Evolutionary conservation across 768 basidiomycete species (phyloP).

Genomic region (Termitomyces sp.): DNA sequence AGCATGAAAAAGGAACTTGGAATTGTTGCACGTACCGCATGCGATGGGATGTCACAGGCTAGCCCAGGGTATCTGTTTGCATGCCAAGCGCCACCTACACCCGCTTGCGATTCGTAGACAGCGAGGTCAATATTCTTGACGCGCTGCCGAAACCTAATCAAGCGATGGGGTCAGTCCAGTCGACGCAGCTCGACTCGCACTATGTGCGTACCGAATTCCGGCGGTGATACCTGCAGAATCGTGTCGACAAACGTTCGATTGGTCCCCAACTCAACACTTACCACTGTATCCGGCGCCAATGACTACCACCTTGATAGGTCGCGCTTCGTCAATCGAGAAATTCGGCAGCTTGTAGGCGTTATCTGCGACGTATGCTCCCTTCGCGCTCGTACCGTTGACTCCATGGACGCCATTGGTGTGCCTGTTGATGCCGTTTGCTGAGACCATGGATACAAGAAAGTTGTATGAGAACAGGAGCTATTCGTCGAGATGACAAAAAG

Average conservation of each 20-base stretch:
- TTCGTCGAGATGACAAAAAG: background rate
- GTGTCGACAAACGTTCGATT: background rate
- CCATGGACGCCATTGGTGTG: background rate
- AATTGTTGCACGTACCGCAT: background rate
- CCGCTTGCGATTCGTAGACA: slow-evolving; percentile 56
- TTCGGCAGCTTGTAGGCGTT: slow-evolving; percentile 26
- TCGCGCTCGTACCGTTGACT: background rate
- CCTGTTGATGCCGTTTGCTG: background rate
- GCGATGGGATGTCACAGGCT: slow-evolving; percentile 8
- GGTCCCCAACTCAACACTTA: slow-evolving; percentile 12
- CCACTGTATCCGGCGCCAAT: slow-evolving; percentile 61
- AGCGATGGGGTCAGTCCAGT: background rate
- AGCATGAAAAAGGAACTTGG: background rate
- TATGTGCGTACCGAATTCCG: slow-evolving; percentile 39
- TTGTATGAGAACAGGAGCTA: background rate
- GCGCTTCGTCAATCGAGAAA: slow-evolving; percentile 47
- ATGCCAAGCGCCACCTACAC: slow-evolving; percentile 61
- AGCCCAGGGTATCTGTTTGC: slow-evolving; percentile 42
- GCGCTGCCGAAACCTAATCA: slow-evolving; percentile 42
- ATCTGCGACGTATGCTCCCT: background rate
- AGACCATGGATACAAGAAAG: background rate
- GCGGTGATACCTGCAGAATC: slow-evolving; percentile 39
- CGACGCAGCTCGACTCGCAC: background rate
- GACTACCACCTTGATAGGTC: slow-evolving; percentile 48
- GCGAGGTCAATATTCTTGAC: slow-evolving; percentile 48